Evolutionary conservation across 2,329 filamentous ascomycete species (phyloP).

Genomic region (Ramularia collo-cygni): DNA sequence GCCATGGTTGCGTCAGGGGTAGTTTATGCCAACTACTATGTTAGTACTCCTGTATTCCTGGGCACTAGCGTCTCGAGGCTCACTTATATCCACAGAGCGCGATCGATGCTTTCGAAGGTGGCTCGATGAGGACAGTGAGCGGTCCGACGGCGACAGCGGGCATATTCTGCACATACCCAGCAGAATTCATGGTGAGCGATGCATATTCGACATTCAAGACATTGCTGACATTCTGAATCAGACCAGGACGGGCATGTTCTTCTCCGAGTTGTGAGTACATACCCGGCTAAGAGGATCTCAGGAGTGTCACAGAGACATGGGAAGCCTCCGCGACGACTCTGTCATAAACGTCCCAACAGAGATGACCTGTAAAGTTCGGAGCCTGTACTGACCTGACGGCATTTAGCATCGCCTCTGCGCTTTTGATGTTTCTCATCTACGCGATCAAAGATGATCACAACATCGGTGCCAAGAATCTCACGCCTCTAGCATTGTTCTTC

Average conservation of each 20-base stretch:
- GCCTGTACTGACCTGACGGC: no score
- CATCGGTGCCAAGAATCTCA: slow-evolving; percentile 50
- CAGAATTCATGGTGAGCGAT: slow-evolving; percentile 39
- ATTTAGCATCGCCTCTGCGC: slow-evolving; percentile 55
- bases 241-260: slow-evolving; percentile 60
- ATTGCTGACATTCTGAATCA: no score
- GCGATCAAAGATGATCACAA: slow-evolving; percentile 56
- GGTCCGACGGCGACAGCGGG: slow-evolving; percentile 55
- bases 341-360: no score
- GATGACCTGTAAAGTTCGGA: no score
- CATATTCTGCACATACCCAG: slow-evolving; percentile 68
- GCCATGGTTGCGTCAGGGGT: slow-evolving; percentile 51
- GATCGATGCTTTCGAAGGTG: slow-evolving; percentile 40
- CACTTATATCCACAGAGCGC: slow-evolving; percentile 37
- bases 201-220: no score
- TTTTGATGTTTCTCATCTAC: slow-evolving; percentile 67
- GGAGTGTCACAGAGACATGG: no score
- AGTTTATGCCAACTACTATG: slow-evolving; percentile 27
- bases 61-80: slow-evolving; percentile 34
- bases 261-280: slow-evolving; percentile 71
- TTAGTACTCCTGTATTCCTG: neutral
- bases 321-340: no score
- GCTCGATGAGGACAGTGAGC: slow-evolving; percentile 52
- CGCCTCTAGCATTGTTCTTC: slow-evolving; percentile 61
- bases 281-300: no score